These are phyloP conservation scores for Daedaleopsis nitida DNA, from an alignment of 768 basidiomycete species.

Conservation along the genomic window DNA sequence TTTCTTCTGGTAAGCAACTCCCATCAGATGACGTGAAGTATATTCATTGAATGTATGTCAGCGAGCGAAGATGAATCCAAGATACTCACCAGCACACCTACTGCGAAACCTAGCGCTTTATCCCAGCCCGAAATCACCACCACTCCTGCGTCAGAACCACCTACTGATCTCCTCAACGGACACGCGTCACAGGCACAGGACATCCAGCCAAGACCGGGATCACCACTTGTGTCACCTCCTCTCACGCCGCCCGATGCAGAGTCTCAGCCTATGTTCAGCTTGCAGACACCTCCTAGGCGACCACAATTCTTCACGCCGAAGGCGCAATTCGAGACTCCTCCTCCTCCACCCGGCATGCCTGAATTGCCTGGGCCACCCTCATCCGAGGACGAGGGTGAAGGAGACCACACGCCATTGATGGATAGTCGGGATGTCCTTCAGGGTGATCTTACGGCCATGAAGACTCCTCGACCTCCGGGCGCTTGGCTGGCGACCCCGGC, in stretches of 20 bases:
- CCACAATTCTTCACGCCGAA: constrained; percentile 43
- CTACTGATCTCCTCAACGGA: neutral
- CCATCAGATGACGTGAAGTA: neutral
- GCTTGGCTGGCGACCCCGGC: constrained; percentile 47
- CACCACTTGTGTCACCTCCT: constrained; percentile 35
- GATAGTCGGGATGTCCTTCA: constrained; percentile 18
- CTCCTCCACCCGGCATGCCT: constrained; percentile 62
- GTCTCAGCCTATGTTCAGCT: constrained; percentile 16
- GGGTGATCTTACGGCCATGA: constrained; percentile 36
- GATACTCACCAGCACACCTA: constrained; percentile 23
- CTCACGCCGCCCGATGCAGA: constrained; percentile 32
- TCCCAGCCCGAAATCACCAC: constrained; percentile 19
- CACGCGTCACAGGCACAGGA: neutral
- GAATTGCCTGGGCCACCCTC: constrained; percentile 69
- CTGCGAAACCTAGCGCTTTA: constrained; percentile 21
- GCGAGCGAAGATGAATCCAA: constrained; percentile 43
- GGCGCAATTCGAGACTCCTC: constrained; percentile 59
- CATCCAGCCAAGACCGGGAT: constrained; percentile 1
- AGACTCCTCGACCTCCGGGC: constrained; percentile 50
- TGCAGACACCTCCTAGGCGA: constrained; percentile 52
- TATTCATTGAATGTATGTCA: constrained; percentile 15
- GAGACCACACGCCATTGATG: constrained; percentile 32
- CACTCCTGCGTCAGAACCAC: constrained; percentile 1
- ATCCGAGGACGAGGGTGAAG: constrained; percentile 48
- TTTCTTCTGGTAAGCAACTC: constrained; percentile 14